phyloP scores from a whole-genome alignment of 73 alveolate species.

The Urostyla sp. region DNA sequence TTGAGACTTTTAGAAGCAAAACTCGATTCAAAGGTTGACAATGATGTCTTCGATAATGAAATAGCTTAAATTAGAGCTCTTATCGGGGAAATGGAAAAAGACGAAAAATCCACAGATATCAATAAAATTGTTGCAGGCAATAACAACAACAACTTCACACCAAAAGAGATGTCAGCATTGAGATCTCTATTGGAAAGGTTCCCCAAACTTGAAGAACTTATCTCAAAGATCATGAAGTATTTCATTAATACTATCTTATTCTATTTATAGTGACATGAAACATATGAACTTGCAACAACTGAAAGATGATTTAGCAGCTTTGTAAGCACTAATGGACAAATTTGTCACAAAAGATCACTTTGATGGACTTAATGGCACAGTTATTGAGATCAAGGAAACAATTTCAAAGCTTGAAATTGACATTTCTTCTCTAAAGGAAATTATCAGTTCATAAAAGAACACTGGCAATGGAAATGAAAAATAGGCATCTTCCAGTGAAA shows the following conservation, averaged over 20 bases:
- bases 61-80: conserved; percentile 19
- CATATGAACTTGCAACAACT: background rate
- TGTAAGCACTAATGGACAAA: background rate
- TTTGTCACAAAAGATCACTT: conserved; percentile 31
- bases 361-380: background rate
- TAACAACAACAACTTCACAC: background rate
- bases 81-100: conserved; percentile 20
- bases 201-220: conserved; percentile 1
- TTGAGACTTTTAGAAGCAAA: conserved; percentile 14
- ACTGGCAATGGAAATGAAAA: conserved; percentile 14
- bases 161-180: background rate
- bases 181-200: background rate
- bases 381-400: background rate
- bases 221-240: background rate
- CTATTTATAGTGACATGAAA: conserved; percentile 13
- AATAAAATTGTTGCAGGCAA: background rate
- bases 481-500: conserved; percentile 4
- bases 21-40: conserved; percentile 15
- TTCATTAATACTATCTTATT: background rate
- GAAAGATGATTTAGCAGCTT: conserved; percentile 2
- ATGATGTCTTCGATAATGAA: conserved; percentile 33
- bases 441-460: conserved; percentile 4
- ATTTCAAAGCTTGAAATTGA: conserved; percentile 1
- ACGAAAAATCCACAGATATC: background rate
- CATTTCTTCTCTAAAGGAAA: conserved; percentile 23